A percentile compares a stretch with the other conserved stretches of the same genome.
Conservation (phyloP, 305 asterid genomes). For the Fraxinus nigra region DNA sequence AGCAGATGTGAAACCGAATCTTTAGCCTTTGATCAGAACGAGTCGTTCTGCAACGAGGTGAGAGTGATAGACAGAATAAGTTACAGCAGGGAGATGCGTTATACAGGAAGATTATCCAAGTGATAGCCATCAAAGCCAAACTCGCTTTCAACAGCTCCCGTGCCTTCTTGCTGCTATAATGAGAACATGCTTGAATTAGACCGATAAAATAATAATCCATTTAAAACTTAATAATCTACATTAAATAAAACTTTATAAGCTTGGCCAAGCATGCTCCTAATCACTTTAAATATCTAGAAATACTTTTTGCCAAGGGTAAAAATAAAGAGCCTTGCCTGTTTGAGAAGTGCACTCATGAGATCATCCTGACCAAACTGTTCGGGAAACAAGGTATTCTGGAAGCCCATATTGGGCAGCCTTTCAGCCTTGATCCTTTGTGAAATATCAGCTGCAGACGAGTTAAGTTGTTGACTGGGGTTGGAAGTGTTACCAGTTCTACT, state of each 20-base stretch:
- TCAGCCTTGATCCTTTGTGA: conserved; percentile 43
- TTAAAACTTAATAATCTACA: not conserved
- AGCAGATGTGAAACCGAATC: conserved; percentile 14
- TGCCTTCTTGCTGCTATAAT: conserved; percentile 48
- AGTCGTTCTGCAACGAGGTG: conserved; percentile 35
- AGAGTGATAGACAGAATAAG: conserved; percentile 22
- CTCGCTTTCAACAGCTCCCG: conserved; percentile 49
- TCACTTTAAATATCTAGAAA: not conserved
- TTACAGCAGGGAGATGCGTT: conserved; percentile 4
- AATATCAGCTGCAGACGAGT: conserved; percentile 35
- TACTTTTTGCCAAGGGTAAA: not conserved
- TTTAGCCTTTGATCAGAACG: conserved; percentile 9
- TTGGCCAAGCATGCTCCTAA: not conserved
- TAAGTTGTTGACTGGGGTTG: conserved; percentile 33
- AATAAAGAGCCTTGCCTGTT: conserved; percentile 44
- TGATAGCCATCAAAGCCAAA: conserved; percentile 59
- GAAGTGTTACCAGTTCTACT: conserved; percentile 24
- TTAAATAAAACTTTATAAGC: not conserved
- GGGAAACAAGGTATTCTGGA: conserved; percentile 30
- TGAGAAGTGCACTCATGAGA: conserved; percentile 57
- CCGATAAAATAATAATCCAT: not conserved
- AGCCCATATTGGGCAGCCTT: conserved; percentile 37
- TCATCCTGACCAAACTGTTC: conserved; percentile 67
- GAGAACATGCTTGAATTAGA: not conserved
- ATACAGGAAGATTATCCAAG: conserved; percentile 64